phyloP scores from a whole-genome alignment of 345 rosid species.

The Durio zibethinus region DNA sequence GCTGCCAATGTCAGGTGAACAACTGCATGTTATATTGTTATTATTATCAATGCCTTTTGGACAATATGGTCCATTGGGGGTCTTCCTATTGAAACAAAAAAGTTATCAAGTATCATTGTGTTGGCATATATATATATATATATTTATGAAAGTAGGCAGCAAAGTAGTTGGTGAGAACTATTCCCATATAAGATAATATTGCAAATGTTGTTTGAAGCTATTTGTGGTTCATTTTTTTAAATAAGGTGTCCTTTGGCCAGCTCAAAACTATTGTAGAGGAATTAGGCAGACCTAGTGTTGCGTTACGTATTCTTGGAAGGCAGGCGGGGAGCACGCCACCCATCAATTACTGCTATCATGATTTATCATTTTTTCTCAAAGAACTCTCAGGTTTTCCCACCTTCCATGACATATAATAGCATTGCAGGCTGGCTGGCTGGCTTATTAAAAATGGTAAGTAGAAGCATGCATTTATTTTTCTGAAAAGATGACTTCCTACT shows the following conservation, averaged over 20 bases:
- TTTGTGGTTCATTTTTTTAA: too few species aligned
- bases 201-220: background rate
- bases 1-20: constrained; percentile 5
- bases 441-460: background rate
- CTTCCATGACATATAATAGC: background rate
- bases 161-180: background rate
- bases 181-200: background rate
- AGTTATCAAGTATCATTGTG: background rate
- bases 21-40: background rate
- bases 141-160: background rate
- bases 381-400: background rate
- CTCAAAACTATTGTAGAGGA: background rate
- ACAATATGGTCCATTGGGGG: background rate
- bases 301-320: too few species aligned
- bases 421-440: background rate
- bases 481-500: background rate
- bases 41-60: background rate
- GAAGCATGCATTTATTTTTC: background rate
- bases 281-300: background rate
- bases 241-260: background rate
- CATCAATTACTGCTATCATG: background rate
- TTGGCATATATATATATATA: background rate
- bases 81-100: background rate
- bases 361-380: background rate
- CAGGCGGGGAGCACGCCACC: background rate